Evolutionary conservation across 1,139 yeast species (phyloP), one percentile per base, ranked within the genome.

Genomic region (Nadsonia commutata): DNA sequence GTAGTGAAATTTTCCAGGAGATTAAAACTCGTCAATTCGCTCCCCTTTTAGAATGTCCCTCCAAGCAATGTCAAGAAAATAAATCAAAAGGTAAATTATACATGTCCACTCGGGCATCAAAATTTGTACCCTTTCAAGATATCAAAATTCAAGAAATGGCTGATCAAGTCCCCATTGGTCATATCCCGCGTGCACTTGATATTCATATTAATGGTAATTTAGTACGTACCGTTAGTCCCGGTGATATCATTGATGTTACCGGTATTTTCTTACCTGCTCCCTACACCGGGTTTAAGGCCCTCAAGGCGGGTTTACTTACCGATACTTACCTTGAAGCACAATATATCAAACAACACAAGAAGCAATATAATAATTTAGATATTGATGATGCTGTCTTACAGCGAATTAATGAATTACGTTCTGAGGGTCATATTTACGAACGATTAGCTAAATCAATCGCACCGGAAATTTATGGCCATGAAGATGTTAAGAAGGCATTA

Each of bases 161-260:
- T 13, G 80, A 80, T 51, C 98, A 90, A 64, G 98, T 93, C 9
- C 98, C 99, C 0, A 93, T 88, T 19, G 98, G 98, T 40, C 96
- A 90, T 61, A 90, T 93, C 51, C 99, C 99, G 39, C 74, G 98
- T 56, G 67, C 86, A 37, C 67, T 93, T 50, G 74, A 82, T 4
- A 73, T 88, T 43, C 95, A 90, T 58, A 78, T 88, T 18, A 84
- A 82, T 56, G 99, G 99, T 23, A 80, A 84, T 47, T 67, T 93
- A 48, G 97, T 86, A 19, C 75, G 99, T 58, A 65, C 80, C 18
- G 72, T 85, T 68, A 77, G 79, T 52, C 98, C 99, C 1, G 99
- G 99, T 56, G 98, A 93, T 62, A 74, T 83, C 31, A 95, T 86
- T 36, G 97, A 90, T 59, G 76, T 88, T 37, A 72, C 94, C 0